Evolutionary conservation across 169 alveolate species (phyloP).

Genomic region (Plasmodium blacklocki): DNA sequence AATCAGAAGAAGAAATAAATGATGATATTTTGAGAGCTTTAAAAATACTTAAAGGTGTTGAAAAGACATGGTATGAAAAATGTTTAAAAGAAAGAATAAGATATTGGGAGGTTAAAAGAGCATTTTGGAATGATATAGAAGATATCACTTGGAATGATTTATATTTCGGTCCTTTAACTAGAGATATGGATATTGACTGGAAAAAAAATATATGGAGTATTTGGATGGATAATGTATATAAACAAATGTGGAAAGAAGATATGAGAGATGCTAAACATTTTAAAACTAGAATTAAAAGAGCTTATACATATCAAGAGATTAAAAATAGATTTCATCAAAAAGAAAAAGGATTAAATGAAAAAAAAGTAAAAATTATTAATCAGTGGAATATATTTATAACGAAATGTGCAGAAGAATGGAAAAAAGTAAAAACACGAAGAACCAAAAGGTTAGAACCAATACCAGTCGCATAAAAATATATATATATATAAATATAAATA

Average conservation of each 20-base stretch:
- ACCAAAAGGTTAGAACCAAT: background rate
- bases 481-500: too few relatives aligned
- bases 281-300: constrained; percentile 10
- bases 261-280: constrained; percentile 8
- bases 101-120: constrained; percentile 15
- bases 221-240: background rate
- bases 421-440: constrained; percentile 5
- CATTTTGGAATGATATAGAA: constrained; percentile 12
- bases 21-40: too few relatives aligned
- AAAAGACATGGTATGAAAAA: constrained; percentile 8
- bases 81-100: constrained; percentile 5
- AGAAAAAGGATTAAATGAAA: constrained; percentile 17
- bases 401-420: background rate
- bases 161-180: constrained; percentile 19
- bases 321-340: background rate
- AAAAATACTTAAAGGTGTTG: background rate
- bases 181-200: constrained; percentile 12
- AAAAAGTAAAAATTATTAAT: background rate
- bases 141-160: background rate
- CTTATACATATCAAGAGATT: background rate
- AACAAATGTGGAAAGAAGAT: constrained; percentile 34
- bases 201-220: constrained; percentile 21
- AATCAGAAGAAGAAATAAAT: too few relatives aligned
- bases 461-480: background rate
- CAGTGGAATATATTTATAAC: constrained; percentile 13